A percentile compares a stretch with the other conserved stretches of the same genome.
Evolutionary conservation across 2,329 filamentous ascomycete species (phyloP).

Genomic region (Fusarium nelsonii): DNA sequence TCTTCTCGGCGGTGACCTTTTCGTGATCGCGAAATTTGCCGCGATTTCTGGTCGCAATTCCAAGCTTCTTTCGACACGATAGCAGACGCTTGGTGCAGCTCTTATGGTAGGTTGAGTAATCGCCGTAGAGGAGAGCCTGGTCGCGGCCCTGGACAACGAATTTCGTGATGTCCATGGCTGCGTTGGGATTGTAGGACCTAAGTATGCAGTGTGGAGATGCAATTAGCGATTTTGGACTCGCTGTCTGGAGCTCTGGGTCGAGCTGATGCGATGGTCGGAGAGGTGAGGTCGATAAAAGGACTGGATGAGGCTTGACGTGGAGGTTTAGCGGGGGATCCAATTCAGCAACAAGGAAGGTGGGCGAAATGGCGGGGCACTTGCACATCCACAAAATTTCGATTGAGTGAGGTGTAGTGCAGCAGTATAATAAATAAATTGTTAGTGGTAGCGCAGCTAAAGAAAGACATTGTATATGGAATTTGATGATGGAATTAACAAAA

Average conservation of each 20-base stretch:
- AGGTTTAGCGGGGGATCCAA: slow-evolving; percentile 46
- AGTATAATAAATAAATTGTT: slow-evolving; percentile 28
- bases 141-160: slow-evolving; percentile 85
- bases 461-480: neutral
- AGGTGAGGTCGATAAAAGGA: slow-evolving; percentile 31
- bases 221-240: neutral
- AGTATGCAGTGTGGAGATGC: neutral
- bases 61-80: slow-evolving; percentile 86
- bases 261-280: slow-evolving; percentile 16
- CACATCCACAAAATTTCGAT: slow-evolving; percentile 37
- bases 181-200: neutral
- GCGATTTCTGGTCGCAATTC: slow-evolving; percentile 84
- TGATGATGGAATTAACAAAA: neutral
- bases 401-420: neutral
- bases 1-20: slow-evolving; percentile 78
- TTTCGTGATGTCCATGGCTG: slow-evolving; percentile 86
- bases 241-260: neutral
- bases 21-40: slow-evolving; percentile 84
- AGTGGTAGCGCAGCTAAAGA: slow-evolving; percentile 23
- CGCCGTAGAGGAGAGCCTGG: slow-evolving; percentile 85
- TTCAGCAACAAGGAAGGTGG: slow-evolving; percentile 34
- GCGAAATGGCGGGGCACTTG: slow-evolving; percentile 46
- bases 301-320: slow-evolving; percentile 47
- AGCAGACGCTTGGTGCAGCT: slow-evolving; percentile 85
- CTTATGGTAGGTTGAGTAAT: slow-evolving; percentile 86